Conservation (phyloP, 2,329 filamentous ascomycete species). For the Neopestalotiopsis clavispora region DNA sequence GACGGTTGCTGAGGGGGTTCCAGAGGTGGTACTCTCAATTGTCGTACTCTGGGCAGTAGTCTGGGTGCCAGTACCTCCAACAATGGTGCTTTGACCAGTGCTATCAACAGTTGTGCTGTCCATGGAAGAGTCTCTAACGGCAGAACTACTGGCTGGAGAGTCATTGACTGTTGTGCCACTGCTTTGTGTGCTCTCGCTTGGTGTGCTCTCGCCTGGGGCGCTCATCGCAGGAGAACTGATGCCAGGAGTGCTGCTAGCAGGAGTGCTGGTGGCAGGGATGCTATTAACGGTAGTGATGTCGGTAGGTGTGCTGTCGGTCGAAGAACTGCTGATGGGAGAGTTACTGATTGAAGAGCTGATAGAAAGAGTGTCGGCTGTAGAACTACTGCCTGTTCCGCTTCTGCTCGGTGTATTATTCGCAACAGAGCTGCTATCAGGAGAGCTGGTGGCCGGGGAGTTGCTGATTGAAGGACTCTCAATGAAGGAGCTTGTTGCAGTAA, state of each 20-base stretch:
- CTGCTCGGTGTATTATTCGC: not conserved
- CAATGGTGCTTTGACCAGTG: not conserved
- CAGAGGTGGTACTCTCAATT: not conserved
- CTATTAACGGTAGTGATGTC: not conserved
- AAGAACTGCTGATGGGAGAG: not conserved
- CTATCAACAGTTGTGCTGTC: not conserved
- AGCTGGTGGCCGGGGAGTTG: not conserved
- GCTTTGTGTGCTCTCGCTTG: no score
- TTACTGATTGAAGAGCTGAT: not conserved
- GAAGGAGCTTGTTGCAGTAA: not conserved
- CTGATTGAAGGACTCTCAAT: not conserved
- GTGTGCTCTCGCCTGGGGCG: not conserved
- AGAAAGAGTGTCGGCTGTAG: no score
- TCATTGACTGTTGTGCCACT: no score
- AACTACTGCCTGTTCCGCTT: no score
- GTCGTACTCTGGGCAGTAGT: not conserved
- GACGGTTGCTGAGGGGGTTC: not conserved
- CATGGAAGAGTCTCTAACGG: not conserved
- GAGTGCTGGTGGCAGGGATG: no score
- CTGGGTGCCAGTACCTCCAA: not conserved
- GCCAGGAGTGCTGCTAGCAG: not conserved
- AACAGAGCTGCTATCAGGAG: not conserved
- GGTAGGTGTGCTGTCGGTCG: not conserved
- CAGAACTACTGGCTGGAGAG: not conserved
- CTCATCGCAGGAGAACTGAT: not conserved